These are phyloP conservation scores for Raffaelea ambrosiae DNA, from an alignment of 2,329 filamentous ascomycete genomes.

Conservation along the genomic window DNA sequence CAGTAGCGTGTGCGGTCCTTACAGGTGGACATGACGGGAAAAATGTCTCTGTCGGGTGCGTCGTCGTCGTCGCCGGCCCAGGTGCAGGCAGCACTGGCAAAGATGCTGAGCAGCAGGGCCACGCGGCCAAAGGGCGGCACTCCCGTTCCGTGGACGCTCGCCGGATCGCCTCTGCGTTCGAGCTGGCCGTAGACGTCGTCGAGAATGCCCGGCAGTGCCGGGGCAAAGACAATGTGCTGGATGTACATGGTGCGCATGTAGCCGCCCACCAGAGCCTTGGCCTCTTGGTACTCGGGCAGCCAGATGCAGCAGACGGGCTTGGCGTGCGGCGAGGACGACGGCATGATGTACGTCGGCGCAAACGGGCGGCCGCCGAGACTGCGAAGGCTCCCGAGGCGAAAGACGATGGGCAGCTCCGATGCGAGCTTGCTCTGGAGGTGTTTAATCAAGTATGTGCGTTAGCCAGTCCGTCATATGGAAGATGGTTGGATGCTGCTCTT, in stretches of 20 bases:
- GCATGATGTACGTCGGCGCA: too few relatives aligned
- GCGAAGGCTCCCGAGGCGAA: too few relatives aligned
- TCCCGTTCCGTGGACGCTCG: not conserved
- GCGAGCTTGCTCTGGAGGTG: too few relatives aligned
- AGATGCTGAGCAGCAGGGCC: slow-evolving; percentile 2
- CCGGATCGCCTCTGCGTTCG: not conserved
- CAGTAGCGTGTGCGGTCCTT: slow-evolving; percentile 1
- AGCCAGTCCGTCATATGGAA: too few relatives aligned
- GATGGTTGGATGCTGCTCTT: too few relatives aligned
- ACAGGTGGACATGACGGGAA: not conserved
- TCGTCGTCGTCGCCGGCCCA: not conserved
- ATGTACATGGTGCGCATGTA: slow-evolving; percentile 2
- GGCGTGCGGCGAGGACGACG: too few relatives aligned
- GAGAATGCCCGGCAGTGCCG: not conserved
- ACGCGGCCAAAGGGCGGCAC: not conserved
- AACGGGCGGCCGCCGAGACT: too few relatives aligned
- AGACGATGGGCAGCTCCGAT: too few relatives aligned
- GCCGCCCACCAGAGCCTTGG: not conserved
- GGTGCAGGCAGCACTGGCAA: slow-evolving; percentile 1
- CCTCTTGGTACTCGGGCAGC: slow-evolving; percentile 1
- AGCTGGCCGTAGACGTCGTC: not conserved
- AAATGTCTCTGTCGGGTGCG: not conserved
- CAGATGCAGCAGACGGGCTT: not conserved
- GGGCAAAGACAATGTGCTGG: slow-evolving; percentile 8
- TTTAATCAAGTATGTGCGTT: too few relatives aligned